Percentiles rank a stretch among this genome's conserved stretches.
Evolutionary conservation across 2,329 filamentous ascomycete species (phyloP).

Genomic region (Neonectria hederae): DNA sequence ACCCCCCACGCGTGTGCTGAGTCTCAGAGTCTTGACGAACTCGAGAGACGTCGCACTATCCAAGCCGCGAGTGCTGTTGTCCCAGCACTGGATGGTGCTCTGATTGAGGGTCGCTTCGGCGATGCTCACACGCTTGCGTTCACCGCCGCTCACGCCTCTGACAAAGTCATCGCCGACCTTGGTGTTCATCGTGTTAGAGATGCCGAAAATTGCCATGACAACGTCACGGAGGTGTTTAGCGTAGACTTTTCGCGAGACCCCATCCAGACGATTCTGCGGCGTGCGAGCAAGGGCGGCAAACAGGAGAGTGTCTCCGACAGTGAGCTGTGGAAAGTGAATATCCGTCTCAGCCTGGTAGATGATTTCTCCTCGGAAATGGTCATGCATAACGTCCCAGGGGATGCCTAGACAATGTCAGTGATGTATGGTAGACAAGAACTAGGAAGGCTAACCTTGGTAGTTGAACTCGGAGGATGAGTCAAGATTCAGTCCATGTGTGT

Average conservation of each 20-base stretch:
- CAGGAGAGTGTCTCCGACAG: conserved; percentile 27
- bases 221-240: conserved; percentile 66
- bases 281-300: conserved; percentile 28
- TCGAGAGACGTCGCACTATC: conserved; percentile 38
- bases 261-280: conserved; percentile 19
- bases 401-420: conserved; percentile 5
- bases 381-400: conserved; percentile 27
- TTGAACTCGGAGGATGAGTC: conserved; percentile 26
- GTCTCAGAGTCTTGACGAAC: conserved; percentile 32
- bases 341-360: conserved; percentile 30
- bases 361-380: conserved; percentile 26
- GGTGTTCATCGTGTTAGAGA: conserved; percentile 76
- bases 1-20: conserved; percentile 25
- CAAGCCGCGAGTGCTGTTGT: conserved; percentile 41
- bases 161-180: conserved; percentile 74
- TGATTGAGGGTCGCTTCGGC: conserved; percentile 71
- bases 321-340: conserved; percentile 28
- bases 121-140: conserved; percentile 79
- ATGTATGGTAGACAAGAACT: neutral
- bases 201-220: conserved; percentile 73
- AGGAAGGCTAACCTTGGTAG: conserved; percentile 18
- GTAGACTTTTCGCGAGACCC: conserved; percentile 16
- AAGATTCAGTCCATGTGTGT: conserved; percentile 25
- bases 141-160: conserved; percentile 78
- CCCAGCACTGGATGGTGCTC: conserved; percentile 51